Conservation (phyloP, 495 filamentous ascomycete genomes). For the Jackrogersella minutella region DNA sequence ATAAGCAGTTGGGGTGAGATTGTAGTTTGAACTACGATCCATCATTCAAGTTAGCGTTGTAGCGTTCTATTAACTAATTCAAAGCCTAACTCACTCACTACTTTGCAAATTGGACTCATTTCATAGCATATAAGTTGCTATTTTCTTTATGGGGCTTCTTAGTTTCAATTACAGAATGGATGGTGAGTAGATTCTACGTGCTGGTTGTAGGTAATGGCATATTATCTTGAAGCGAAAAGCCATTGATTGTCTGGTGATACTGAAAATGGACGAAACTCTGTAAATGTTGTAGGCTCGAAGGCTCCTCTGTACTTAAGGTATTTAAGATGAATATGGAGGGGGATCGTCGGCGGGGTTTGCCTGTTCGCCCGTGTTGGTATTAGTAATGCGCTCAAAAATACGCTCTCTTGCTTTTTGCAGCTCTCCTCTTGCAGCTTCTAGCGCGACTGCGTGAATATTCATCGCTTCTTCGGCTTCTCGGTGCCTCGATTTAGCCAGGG, state of each 20-base stretch:
- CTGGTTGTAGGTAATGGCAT: too few relatives aligned
- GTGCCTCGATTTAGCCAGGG: constrained; percentile 33
- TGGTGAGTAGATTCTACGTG: too few relatives aligned
- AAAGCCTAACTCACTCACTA: constrained; percentile 3
- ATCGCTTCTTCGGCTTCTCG: constrained; percentile 31
- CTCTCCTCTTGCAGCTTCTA: constrained; percentile 46
- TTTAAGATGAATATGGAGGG: constrained; percentile 37
- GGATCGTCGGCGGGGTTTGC: constrained; percentile 19
- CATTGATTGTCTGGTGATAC: not conserved
- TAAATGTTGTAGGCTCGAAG: not conserved
- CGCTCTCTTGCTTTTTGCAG: constrained; percentile 50
- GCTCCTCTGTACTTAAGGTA: too few relatives aligned
- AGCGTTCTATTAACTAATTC: constrained; percentile 20
- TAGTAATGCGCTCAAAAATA: constrained; percentile 43
- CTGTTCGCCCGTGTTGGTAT: not conserved
- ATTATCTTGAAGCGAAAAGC: not conserved
- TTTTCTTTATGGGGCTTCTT: not conserved
- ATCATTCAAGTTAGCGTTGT: constrained; percentile 18
- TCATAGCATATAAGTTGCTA: not conserved
- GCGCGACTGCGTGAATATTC: constrained; percentile 29
- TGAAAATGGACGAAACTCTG: too few relatives aligned
- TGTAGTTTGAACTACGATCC: not conserved
- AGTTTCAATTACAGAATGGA: not conserved
- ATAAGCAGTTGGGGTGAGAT: not conserved
- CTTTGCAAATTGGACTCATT: too few relatives aligned